phyloP scores from a whole-genome alignment of 148 eudicot genomes.

The Gaultheria prostrata region DNA sequence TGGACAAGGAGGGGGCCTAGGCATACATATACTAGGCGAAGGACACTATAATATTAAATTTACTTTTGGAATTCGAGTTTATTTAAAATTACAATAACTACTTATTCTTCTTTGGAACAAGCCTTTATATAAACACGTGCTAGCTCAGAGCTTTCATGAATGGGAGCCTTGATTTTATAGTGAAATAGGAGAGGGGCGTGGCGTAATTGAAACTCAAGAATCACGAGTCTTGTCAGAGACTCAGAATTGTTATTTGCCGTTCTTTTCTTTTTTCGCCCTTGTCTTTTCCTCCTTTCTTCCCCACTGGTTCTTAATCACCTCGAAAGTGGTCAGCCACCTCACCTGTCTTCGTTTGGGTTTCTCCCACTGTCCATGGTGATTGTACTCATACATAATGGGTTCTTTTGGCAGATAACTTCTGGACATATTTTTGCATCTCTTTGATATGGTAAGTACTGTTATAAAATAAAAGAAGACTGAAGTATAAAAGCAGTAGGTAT shows the following conservation, averaged over 20 bases:
- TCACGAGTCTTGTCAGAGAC: not conserved
- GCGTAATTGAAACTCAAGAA: not conserved
- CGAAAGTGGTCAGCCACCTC: not conserved
- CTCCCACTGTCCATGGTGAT: not conserved
- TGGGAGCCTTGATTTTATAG: too few species aligned
- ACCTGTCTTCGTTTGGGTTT: not conserved
- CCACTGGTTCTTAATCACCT: constrained; percentile 2
- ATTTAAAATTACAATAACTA: not conserved
- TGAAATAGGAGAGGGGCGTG: too few species aligned
- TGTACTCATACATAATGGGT: not conserved
- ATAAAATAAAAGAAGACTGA: not conserved
- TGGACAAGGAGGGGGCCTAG: not conserved
- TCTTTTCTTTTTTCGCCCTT: not conserved
- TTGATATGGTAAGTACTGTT: not conserved
- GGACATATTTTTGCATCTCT: not conserved
- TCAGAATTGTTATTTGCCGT: not conserved
- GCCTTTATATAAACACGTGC: not conserved
- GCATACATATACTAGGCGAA: not conserved
- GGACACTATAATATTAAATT: not conserved
- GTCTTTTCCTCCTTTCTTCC: constrained; percentile 1
- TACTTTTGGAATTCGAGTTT: not conserved
- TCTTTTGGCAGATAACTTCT: not conserved
- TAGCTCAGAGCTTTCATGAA: not conserved
- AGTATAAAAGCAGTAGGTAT: not conserved
- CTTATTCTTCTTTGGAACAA: not conserved